phyloP scores from a whole-genome alignment of 352 stramenopile genomes.

The Phytophthora megakarya region DNA sequence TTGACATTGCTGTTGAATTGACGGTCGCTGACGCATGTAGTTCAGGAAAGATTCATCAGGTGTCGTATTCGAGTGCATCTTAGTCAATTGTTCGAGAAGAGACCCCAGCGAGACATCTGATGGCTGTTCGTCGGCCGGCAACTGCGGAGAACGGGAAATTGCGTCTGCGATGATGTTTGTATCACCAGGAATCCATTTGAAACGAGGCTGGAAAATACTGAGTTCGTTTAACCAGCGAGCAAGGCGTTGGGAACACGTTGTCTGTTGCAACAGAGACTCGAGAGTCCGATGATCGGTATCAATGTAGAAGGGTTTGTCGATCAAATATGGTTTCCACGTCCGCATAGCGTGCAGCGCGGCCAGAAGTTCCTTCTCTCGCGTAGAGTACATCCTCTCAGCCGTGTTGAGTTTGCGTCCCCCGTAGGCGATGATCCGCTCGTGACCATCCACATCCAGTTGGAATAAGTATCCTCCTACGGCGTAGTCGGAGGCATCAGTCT shows the following conservation, averaged over 20 bases:
- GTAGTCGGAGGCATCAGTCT: conserved; percentile 1
- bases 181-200: conserved; percentile 19
- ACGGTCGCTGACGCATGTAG: background rate
- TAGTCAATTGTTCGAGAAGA: background rate
- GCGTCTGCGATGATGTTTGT: conserved; percentile 20
- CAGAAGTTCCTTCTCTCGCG: conserved; percentile 8
- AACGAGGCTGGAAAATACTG: conserved; percentile 15
- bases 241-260: conserved; percentile 3
- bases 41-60: background rate
- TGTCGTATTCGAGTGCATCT: background rate
- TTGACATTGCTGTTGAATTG: background rate
- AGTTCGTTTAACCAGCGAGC: conserved; percentile 22
- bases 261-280: conserved; percentile 10
- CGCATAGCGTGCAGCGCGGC: background rate
- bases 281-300: conserved; percentile 19
- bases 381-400: background rate
- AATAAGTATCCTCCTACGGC: conserved; percentile 10
- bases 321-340: conserved; percentile 16
- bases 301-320: conserved; percentile 14
- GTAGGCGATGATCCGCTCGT: conserved; percentile 7
- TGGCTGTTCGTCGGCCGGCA: background rate
- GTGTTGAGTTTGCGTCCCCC: background rate
- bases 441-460: background rate
- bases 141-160: background rate
- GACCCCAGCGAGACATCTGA: background rate